Conservation (phyloP, 495 filamentous ascomycete species). For the Cercophora samala region DNA sequence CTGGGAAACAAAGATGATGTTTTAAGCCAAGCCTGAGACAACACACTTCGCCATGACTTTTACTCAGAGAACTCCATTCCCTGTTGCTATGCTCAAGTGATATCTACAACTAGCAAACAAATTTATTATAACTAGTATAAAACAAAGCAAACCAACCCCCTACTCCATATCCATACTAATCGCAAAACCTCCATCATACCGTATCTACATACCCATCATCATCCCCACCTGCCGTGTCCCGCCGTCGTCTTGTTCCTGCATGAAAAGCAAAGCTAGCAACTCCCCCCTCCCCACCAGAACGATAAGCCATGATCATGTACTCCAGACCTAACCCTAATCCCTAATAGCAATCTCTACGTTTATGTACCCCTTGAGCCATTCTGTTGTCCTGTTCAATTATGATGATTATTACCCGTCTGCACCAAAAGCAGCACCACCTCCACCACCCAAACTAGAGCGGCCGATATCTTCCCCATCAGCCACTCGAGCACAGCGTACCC, state of each 20-base stretch:
- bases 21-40: background rate
- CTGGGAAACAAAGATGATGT: background rate
- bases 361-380: background rate
- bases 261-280: background rate
- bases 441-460: slow-evolving; percentile 28
- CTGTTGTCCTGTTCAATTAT: background rate
- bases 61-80: background rate
- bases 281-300: background rate
- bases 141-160: background rate
- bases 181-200: background rate
- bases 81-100: background rate
- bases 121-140: background rate
- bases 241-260: background rate
- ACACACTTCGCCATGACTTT: too few species aligned
- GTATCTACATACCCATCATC: background rate
- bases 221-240: background rate
- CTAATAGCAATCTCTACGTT: background rate
- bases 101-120: background rate
- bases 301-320: background rate
- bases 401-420: background rate
- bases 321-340: background rate
- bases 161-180: background rate
- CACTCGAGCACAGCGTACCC: slow-evolving; percentile 26
- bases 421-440: slow-evolving; percentile 34
- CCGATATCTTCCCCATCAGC: slow-evolving; percentile 26